These are phyloP conservation scores for Pyrenula aspistea DNA, from an alignment of 495 filamentous ascomycete genomes.

Conservation along the genomic window DNA sequence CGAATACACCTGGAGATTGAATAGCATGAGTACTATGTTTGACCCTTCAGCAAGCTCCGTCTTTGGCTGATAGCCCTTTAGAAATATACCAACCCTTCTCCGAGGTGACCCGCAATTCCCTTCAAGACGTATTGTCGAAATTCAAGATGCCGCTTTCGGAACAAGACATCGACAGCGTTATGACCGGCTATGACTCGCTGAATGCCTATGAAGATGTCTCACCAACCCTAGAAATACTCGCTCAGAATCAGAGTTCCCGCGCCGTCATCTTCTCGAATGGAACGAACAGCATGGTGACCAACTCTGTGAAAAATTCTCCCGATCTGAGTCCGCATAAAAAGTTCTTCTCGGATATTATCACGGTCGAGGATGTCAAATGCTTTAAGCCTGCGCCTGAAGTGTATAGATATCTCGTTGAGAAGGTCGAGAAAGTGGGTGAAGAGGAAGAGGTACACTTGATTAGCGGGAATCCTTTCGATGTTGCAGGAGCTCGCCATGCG, in stretches of 20 bases:
- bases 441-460: slow-evolving; percentile 55
- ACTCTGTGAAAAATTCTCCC: slow-evolving; percentile 42
- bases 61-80: slow-evolving; percentile 12
- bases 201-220: slow-evolving; percentile 58
- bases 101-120: slow-evolving; percentile 48
- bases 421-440: slow-evolving; percentile 33
- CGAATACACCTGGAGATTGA: slow-evolving; percentile 74
- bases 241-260: slow-evolving; percentile 24
- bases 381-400: slow-evolving; percentile 61
- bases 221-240: slow-evolving; percentile 31
- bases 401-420: slow-evolving; percentile 47
- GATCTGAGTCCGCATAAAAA: slow-evolving; percentile 36
- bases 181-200: slow-evolving; percentile 58
- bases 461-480: slow-evolving; percentile 71
- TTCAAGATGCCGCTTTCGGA: slow-evolving; percentile 28
- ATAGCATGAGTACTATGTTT: slow-evolving; percentile 55
- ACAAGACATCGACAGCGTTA: slow-evolving; percentile 30
- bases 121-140: slow-evolving; percentile 52
- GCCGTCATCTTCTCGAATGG: slow-evolving; percentile 71
- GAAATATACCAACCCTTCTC: slow-evolving; percentile 53
- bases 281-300: slow-evolving; percentile 47
- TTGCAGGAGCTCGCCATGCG: slow-evolving; percentile 33
- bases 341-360: slow-evolving; percentile 45
- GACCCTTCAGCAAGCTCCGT: not conserved
- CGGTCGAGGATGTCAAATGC: slow-evolving; percentile 43